A percentile compares a stretch with the other conserved stretches of the same genome.
phyloP scores from a whole-genome alignment of 2,329 filamentous ascomycete genomes.

The Pyrenophora seminiperda region DNA sequence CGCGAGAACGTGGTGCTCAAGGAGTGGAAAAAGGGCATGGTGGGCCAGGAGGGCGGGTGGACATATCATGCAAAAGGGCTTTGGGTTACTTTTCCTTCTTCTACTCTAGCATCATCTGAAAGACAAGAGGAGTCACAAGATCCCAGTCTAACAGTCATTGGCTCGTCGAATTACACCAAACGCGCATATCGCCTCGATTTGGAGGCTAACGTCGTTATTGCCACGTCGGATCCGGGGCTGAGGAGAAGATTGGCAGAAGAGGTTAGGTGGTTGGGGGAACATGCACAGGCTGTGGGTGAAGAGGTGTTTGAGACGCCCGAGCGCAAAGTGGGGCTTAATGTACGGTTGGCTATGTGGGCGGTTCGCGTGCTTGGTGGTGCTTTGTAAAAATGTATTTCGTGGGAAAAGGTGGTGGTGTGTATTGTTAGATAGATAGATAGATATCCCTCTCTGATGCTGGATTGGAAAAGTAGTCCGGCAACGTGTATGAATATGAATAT shows the following conservation, averaged over 20 bases:
- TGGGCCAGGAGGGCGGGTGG: slow-evolving; percentile 84
- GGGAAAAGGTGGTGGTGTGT: not conserved
- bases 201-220: slow-evolving; percentile 83
- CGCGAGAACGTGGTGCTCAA: slow-evolving; percentile 70
- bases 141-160: slow-evolving; percentile 81
- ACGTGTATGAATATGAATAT: not conserved
- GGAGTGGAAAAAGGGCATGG: slow-evolving; percentile 85
- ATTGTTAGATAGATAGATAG: too few species aligned
- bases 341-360: slow-evolving; percentile 92
- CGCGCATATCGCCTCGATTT: slow-evolving; percentile 90
- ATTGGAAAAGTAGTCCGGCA: too few species aligned
- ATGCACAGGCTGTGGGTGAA: slow-evolving; percentile 70
- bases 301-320: slow-evolving; percentile 83
- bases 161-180: slow-evolving; percentile 95
- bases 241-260: slow-evolving; percentile 78
- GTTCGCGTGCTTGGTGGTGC: slow-evolving; percentile 84
- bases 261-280: slow-evolving; percentile 76
- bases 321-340: slow-evolving; percentile 81
- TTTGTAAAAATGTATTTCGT: slow-evolving; percentile 58
- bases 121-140: slow-evolving; percentile 47
- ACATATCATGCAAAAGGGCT: slow-evolving; percentile 98
- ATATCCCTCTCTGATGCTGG: too few species aligned
- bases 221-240: slow-evolving; percentile 76
- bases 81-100: slow-evolving; percentile 75
- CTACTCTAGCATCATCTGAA: not conserved